Evolutionary conservation across 2,329 filamentous ascomycete species (phyloP).

Genomic region (Pyrenophora seminiperda): DNA sequence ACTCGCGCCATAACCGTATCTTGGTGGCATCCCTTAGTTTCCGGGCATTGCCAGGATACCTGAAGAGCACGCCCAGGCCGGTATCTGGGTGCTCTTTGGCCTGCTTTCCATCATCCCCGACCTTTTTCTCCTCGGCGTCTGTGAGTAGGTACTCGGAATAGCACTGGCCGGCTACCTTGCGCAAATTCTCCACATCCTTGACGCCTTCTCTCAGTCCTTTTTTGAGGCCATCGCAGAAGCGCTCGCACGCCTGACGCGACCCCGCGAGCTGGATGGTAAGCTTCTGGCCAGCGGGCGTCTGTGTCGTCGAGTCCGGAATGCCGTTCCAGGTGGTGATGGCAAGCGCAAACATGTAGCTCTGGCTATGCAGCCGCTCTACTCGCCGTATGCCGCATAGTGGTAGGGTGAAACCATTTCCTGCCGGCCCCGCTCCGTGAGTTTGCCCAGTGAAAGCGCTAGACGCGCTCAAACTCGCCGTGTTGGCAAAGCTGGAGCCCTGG

Average conservation of each 20-base stretch:
- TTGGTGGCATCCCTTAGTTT: constrained; percentile 95
- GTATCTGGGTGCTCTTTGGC: constrained; percentile 79
- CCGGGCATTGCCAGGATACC: constrained; percentile 91
- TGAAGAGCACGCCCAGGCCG: constrained; percentile 88
- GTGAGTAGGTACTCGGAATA: constrained; percentile 71
- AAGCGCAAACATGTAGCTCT: constrained; percentile 89
- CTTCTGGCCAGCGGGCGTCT: constrained; percentile 69
- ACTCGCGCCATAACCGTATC: constrained; percentile 97
- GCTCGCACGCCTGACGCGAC: constrained; percentile 84
- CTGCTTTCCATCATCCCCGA: constrained; percentile 43
- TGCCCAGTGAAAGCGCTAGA: constrained; percentile 89
- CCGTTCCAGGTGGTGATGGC: constrained; percentile 95
- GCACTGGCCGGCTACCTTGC: constrained; percentile 78
- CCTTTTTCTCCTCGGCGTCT: constrained; percentile 46
- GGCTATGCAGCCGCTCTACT: constrained; percentile 90
- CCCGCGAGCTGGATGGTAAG: constrained; percentile 91
- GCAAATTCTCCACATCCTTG: constrained; percentile 83
- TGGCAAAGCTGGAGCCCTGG: constrained; percentile 83
- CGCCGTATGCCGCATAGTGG: constrained; percentile 89
- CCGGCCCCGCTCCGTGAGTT: constrained; percentile 88
- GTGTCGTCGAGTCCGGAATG: constrained; percentile 50
- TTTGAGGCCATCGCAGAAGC: constrained; percentile 95
- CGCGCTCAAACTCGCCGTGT: constrained; percentile 76
- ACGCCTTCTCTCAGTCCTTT: constrained; percentile 85
- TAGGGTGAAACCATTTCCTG: constrained; percentile 93